Base-by-base conservation (phyloP, 2,329 filamentous ascomycete genomes). In the Penicillium polonicum region DNA sequence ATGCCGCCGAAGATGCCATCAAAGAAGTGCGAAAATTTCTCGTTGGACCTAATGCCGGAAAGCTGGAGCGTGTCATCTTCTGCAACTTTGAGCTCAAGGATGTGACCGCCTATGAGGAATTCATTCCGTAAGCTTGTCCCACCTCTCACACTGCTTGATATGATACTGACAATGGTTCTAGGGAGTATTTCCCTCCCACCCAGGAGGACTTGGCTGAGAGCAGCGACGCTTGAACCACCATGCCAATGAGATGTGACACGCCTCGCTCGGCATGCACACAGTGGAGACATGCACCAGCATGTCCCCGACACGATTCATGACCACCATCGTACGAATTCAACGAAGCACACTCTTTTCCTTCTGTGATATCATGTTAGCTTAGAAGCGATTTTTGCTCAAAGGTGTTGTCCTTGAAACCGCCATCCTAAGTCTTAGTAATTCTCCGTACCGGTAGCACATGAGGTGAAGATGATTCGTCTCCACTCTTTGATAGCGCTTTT, bases 41-140 rank as follows among this genome's bases (percentile, higher is more conserved):
- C 25, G 79, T 81, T 12, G 72, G 62, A 5, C 68, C 70, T 7
- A 67, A 68, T 10, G 77, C 63, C 60, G 76, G 65, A 65, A 79
- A 70, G 66, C 69, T 97, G 31, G 84, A 91, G 44, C 84, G 85
- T 65, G 84, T 97, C 13, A 82, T 96, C 19, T 96, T 97, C 76
- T 92, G 92, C 69, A 90, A 87, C 17, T 97, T 96, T 73, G 80
- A 89, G 71, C 73, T 79, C 52, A 92, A 92, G 75, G 92, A 97
- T 67, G 85, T 89, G 58, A 74, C 78, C 39, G 87, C 89, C 0
- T 97, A 97, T 72, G 80, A 87, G 51, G 66, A 83, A 25, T 76
- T 80, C 36, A 74, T 96, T 12, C 90, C 92, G 92, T 96, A 76
- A 80, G 89, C 84, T 56, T 17, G 36, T 31, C 27, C 31, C 27